Evolutionary conservation across 1,284 basidiomycete species (phyloP).

Genomic region (Testicularia cyperi): DNA sequence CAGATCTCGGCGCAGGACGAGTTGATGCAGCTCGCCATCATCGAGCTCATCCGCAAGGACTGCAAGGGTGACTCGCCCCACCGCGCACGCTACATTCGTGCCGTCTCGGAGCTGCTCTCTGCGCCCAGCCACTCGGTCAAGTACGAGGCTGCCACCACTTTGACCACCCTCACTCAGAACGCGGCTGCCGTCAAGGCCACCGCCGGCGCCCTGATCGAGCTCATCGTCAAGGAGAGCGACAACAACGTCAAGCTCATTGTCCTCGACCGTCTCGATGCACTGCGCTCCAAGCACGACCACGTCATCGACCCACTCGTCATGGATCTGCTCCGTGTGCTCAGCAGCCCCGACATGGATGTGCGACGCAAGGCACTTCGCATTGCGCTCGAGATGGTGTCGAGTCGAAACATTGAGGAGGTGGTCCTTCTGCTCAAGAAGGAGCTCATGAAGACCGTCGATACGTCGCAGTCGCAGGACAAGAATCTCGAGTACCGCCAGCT

Average conservation of each 20-base stretch:
- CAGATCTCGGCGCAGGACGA: constrained; percentile 84
- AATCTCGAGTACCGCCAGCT: constrained; percentile 87
- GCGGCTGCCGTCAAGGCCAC: constrained; percentile 95
- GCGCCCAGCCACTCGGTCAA: constrained; percentile 91
- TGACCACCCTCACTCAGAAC: constrained; percentile 93
- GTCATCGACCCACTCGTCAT: constrained; percentile 90
- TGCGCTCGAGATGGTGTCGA: constrained; percentile 89
- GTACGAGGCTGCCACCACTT: constrained; percentile 93
- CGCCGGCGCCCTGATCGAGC: constrained; percentile 82
- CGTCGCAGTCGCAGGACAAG: constrained; percentile 66
- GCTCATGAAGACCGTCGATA: constrained; percentile 73
- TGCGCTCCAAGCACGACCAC: constrained; percentile 85
- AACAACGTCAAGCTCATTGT: constrained; percentile 99
- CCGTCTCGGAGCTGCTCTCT: constrained; percentile 91
- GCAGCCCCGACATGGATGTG: constrained; percentile 94
- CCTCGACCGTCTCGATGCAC: constrained; percentile 81
- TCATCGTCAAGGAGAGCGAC: constrained; percentile 92
- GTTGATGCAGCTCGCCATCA: constrained; percentile 90
- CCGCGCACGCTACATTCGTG: constrained; percentile 78
- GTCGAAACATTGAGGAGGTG: constrained; percentile 95
- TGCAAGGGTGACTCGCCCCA: constrained; percentile 72
- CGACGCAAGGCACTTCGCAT: constrained; percentile 87
- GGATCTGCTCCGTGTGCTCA: constrained; percentile 90
- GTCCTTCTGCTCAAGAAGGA: constrained; percentile 97
- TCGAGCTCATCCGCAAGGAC: constrained; percentile 90